Conservation (phyloP, 2,329 filamentous ascomycete species). For the Aphanocladium album region DNA sequence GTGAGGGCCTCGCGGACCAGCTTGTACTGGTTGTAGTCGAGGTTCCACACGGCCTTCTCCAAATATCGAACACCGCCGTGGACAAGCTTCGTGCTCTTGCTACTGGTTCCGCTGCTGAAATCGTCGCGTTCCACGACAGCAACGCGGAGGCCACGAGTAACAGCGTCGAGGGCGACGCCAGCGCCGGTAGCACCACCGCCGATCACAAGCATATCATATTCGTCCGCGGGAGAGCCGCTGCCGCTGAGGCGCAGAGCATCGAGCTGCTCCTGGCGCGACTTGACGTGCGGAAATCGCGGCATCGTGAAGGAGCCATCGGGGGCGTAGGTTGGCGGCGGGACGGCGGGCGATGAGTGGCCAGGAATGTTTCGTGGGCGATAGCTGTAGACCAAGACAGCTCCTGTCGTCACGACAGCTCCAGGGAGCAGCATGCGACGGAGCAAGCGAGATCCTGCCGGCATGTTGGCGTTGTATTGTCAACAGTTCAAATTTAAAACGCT, state of each 20-base stretch:
- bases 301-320: slow-evolving; percentile 63
- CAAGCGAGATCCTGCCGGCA: slow-evolving; percentile 15
- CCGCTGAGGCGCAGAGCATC: slow-evolving; percentile 48
- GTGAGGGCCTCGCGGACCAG: slow-evolving; percentile 68
- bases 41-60: slow-evolving; percentile 70
- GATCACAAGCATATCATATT: slow-evolving; percentile 67
- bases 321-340: slow-evolving; percentile 65
- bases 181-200: slow-evolving; percentile 67
- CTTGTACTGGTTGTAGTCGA: slow-evolving; percentile 68
- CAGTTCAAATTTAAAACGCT: not conserved
- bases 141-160: slow-evolving; percentile 65
- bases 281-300: slow-evolving; percentile 60
- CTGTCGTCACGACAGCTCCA: slow-evolving; percentile 36
- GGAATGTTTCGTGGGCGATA: slow-evolving; percentile 70
- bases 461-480: not conserved
- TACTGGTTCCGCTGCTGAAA: slow-evolving; percentile 68
- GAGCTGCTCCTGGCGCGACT: slow-evolving; percentile 60
- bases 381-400: slow-evolving; percentile 43
- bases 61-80: slow-evolving; percentile 71
- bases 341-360: slow-evolving; percentile 61
- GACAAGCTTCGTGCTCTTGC: slow-evolving; percentile 73
- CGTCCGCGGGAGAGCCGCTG: slow-evolving; percentile 28
- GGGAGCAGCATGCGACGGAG: slow-evolving; percentile 41
- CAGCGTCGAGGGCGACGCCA: slow-evolving; percentile 67
- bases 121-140: slow-evolving; percentile 69